Evolutionary conservation across 352 stramenopile species (phyloP).

Genomic region (Phytophthora sp.): DNA sequence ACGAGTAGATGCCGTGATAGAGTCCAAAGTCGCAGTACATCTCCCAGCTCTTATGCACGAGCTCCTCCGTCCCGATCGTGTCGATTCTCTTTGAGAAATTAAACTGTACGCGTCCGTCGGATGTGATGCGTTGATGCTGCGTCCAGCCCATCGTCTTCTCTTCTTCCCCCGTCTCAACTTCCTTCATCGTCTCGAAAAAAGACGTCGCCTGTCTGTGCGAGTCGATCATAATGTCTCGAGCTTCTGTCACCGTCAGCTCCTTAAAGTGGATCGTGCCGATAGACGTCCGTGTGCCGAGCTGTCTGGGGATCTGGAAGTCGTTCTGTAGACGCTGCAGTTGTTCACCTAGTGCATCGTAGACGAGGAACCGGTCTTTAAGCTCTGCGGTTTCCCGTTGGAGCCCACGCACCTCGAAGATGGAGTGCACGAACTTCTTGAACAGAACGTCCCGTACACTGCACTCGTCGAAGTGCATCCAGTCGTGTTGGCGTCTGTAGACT

Average conservation of each 20-base stretch:
- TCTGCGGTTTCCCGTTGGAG: slow-evolving; percentile 52
- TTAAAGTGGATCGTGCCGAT: slow-evolving; percentile 73
- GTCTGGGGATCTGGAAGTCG: slow-evolving; percentile 61
- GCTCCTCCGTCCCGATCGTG: slow-evolving; percentile 63
- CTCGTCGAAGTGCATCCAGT: slow-evolving; percentile 69
- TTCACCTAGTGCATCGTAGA: slow-evolving; percentile 71
- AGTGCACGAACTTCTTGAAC: slow-evolving; percentile 74
- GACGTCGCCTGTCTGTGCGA: slow-evolving; percentile 71
- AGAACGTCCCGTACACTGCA: slow-evolving; percentile 49
- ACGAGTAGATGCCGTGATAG: slow-evolving; percentile 81
- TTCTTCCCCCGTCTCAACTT: slow-evolving; percentile 25
- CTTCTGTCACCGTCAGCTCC: slow-evolving; percentile 51
- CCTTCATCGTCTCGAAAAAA: slow-evolving; percentile 71
- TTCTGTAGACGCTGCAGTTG: slow-evolving; percentile 71
- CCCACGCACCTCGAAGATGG: slow-evolving; percentile 72
- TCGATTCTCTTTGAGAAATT: slow-evolving; percentile 81
- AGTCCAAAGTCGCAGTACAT: slow-evolving; percentile 84
- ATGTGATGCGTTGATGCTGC: slow-evolving; percentile 71
- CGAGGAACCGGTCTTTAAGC: slow-evolving; percentile 58
- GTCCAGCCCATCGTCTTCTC: slow-evolving; percentile 86
- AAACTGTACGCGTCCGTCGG: slow-evolving; percentile 73
- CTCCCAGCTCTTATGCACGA: slow-evolving; percentile 78
- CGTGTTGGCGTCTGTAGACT: slow-evolving; percentile 41
- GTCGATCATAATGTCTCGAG: slow-evolving; percentile 72
- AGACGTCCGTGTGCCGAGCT: slow-evolving; percentile 42